phyloP scores from a whole-genome alignment of 2,329 filamentous ascomycete species.

The Daldinia eschscholtzii region DNA sequence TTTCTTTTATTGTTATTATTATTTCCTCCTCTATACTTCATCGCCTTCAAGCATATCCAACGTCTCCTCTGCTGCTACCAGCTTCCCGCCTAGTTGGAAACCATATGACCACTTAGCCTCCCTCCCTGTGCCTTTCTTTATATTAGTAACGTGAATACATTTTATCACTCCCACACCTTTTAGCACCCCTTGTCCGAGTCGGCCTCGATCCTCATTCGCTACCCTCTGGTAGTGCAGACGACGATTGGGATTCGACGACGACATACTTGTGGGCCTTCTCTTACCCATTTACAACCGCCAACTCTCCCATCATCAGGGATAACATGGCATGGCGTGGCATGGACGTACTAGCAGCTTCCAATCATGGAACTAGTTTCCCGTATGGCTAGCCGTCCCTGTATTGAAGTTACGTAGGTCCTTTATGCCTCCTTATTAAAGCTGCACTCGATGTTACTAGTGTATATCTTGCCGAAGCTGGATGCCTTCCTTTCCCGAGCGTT shows the following conservation, averaged over 20 bases:
- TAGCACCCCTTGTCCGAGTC: conserved; percentile 32
- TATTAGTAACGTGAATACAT: conserved; percentile 26
- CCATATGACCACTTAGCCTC: conserved; percentile 29
- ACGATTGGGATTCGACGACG: conserved; percentile 38
- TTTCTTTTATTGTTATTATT: conserved; percentile 10
- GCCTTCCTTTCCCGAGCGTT: conserved; percentile 19
- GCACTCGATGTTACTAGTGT: conserved; percentile 31
- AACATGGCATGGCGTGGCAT: conserved; percentile 37
- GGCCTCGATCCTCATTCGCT: conserved; percentile 37
- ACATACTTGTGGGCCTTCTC: conserved; percentile 39
- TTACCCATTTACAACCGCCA: conserved; percentile 37
- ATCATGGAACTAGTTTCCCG: conserved; percentile 37
- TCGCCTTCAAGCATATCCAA: conserved; percentile 27
- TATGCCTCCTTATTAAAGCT: conserved; percentile 29
- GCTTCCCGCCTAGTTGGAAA: conserved; percentile 27
- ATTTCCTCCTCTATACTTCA: conserved; percentile 26
- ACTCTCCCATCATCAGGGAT: conserved; percentile 36
- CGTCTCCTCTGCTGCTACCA: conserved; percentile 22
- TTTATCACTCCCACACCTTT: conserved; percentile 29
- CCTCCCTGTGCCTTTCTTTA: conserved; percentile 22
- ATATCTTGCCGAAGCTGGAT: conserved; percentile 18
- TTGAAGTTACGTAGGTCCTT: conserved; percentile 36
- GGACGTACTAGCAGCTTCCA: conserved; percentile 36
- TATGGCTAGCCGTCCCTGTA: conserved; percentile 27
- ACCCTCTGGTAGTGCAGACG: conserved; percentile 31